Conservation (phyloP, 176 grass and related monocot genomes). For the Musa troglodytarum region DNA sequence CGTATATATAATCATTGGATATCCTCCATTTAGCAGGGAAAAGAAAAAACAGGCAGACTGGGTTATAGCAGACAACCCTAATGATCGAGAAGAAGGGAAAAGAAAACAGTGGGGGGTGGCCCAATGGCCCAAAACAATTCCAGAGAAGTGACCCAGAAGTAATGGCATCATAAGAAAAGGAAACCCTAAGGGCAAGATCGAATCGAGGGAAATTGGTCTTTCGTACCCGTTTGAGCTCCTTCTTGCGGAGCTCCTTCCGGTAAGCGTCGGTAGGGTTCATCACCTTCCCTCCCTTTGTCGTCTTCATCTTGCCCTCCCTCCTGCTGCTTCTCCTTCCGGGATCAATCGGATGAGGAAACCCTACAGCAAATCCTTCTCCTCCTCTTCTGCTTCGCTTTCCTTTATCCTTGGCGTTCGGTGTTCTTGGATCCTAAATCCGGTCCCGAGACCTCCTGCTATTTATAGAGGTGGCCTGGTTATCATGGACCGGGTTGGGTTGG, state of each 20-base stretch:
- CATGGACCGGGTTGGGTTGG: no score
- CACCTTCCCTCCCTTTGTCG: constrained; percentile 91
- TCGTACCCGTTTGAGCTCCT: constrained; percentile 92
- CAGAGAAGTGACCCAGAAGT: neutral
- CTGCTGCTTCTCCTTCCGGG: neutral
- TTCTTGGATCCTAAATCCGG: no score
- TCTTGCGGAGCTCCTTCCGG: constrained; percentile 92
- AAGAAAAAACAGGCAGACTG: no score
- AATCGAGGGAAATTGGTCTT: neutral
- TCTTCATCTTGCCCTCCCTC: constrained; percentile 65
- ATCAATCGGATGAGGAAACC: neutral
- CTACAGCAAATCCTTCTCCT: neutral
- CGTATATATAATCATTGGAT: no score
- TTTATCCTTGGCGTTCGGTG: no score
- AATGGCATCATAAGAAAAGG: neutral
- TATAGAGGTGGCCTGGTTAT: no score
- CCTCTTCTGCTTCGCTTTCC: no score
- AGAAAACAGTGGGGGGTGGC: neutral
- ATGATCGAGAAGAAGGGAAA: neutral
- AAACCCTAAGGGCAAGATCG: neutral
- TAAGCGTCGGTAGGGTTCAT: constrained; percentile 98
- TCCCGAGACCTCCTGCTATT: no score
- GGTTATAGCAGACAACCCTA: no score
- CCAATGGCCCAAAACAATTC: neutral
- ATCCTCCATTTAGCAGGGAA: no score